These are phyloP conservation scores for Scheffersomyces spartinae DNA, from an alignment of 805 yeast genomes.

Conservation along the genomic window DNA sequence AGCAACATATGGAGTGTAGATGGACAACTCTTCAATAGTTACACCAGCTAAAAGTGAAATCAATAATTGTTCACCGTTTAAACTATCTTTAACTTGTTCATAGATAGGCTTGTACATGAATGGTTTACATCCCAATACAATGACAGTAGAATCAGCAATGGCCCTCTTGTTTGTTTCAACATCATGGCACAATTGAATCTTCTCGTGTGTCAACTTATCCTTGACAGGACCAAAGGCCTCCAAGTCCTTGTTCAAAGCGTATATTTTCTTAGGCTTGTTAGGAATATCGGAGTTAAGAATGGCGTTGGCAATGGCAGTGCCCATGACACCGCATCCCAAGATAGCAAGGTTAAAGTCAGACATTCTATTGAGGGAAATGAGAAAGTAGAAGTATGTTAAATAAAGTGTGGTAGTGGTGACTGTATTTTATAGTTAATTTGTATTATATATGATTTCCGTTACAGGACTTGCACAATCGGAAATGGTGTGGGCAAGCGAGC, in stretches of 20 bases:
- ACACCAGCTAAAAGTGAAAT: slow-evolving; percentile 89
- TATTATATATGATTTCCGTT: too few relatives aligned
- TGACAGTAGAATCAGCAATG: slow-evolving; percentile 51
- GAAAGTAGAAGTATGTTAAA: background rate
- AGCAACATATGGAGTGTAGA: slow-evolving; percentile 50
- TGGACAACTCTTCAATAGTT: slow-evolving; percentile 58
- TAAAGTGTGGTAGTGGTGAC: background rate
- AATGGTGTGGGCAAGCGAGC: background rate
- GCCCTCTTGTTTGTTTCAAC: slow-evolving; percentile 45
- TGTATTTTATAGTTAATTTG: too few relatives aligned
- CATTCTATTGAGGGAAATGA: too few relatives aligned
- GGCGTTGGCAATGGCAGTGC: slow-evolving; percentile 83
- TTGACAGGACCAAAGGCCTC: slow-evolving; percentile 42
- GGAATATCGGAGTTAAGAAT: slow-evolving; percentile 38
- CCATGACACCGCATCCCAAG: slow-evolving; percentile 93
- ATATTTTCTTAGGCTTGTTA: slow-evolving; percentile 58
- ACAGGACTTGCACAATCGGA: too few relatives aligned
- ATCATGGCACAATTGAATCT: too few relatives aligned
- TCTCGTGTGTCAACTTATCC: slow-evolving; percentile 28
- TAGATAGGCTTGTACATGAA: slow-evolving; percentile 57
- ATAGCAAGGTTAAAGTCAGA: slow-evolving; percentile 53
- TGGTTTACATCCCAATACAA: slow-evolving; percentile 85
- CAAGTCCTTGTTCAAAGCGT: slow-evolving; percentile 63
- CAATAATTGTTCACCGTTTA: slow-evolving; percentile 44
- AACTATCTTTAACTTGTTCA: slow-evolving; percentile 32